A percentile compares a stretch with the other conserved stretches of the same genome.
Conservation (phyloP, 495 filamentous ascomycete genomes). For the Massariosphaeria phaeospora region DNA sequence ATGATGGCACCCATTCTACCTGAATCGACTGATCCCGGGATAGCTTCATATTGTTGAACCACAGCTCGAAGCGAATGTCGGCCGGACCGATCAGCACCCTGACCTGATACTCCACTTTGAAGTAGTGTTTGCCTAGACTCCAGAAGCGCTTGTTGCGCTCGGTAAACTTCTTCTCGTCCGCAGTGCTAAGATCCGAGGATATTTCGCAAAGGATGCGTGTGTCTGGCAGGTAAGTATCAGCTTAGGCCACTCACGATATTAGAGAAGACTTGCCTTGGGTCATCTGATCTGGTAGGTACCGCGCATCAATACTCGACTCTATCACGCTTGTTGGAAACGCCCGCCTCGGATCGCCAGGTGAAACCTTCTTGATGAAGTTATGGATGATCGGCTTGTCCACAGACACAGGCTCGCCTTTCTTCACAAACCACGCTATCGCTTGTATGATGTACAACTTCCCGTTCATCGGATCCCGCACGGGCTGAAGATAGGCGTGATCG, state of each 20-base stretch:
- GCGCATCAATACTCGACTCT: conserved; percentile 33
- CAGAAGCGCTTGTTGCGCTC: conserved; percentile 43
- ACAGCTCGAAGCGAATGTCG: conserved; percentile 41
- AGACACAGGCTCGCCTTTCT: conserved; percentile 41
- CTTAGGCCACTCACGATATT: no score
- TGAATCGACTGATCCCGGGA: conserved; percentile 41
- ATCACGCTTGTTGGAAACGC: conserved; percentile 41
- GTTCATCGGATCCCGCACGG: conserved; percentile 32
- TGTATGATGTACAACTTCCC: conserved; percentile 34
- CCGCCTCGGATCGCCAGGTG: conserved; percentile 35
- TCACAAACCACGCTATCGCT: conserved; percentile 38
- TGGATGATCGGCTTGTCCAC: conserved; percentile 40
- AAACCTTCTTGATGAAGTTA: conserved; percentile 39
- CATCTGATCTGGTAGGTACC: conserved; percentile 36
- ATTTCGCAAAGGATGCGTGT: conserved; percentile 40
- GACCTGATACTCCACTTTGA: conserved; percentile 41
- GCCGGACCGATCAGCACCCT: conserved; percentile 39
- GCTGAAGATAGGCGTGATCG: conserved; percentile 24
- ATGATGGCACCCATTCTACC: conserved; percentile 39
- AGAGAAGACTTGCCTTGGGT: conserved; percentile 25
- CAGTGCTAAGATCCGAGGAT: conserved; percentile 37
- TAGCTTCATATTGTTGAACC: conserved; percentile 41
- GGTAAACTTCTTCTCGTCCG: conserved; percentile 39
- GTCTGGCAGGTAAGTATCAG: conserved; percentile 18
- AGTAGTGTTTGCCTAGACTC: conserved; percentile 39